These are phyloP conservation scores for Suillus fuscotomentosus DNA, from an alignment of 768 basidiomycete genomes.

Conservation along the genomic window DNA sequence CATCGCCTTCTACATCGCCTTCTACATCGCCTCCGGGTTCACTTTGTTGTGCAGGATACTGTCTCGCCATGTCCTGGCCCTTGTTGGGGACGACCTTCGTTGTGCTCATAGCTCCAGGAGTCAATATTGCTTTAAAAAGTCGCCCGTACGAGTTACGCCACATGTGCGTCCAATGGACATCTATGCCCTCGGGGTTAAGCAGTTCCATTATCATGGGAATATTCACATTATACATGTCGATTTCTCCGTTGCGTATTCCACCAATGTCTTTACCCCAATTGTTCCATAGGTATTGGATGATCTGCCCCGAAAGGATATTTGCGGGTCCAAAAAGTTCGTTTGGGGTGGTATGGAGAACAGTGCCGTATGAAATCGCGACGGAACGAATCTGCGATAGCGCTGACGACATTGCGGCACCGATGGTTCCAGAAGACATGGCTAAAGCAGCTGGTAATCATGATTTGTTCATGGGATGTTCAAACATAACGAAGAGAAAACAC, in stretches of 20 bases:
- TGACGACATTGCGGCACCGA: constrained; percentile 87
- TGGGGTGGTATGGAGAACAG: constrained; percentile 68
- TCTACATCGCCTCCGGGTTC: constrained; percentile 4
- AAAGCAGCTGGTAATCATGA: constrained; percentile 61
- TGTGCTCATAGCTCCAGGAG: constrained; percentile 15
- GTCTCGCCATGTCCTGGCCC: constrained; percentile 42
- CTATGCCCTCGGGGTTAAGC: constrained; percentile 56
- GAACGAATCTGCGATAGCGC: constrained; percentile 68
- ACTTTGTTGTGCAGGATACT: constrained; percentile 14
- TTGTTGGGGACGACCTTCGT: constrained; percentile 32
- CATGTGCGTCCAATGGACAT: constrained; percentile 77
- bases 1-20: constrained; percentile 8
- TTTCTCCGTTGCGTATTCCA: constrained; percentile 58
- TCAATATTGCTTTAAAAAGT: constrained; percentile 59
- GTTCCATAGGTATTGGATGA: constrained; percentile 73
- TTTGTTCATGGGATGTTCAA: constrained; percentile 5
- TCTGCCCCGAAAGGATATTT: constrained; percentile 60
- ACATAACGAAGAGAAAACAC: constrained; percentile 17
- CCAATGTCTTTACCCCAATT: constrained; percentile 78
- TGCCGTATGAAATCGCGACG: constrained; percentile 89
- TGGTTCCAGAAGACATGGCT: constrained; percentile 86
- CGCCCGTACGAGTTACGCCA: constrained; percentile 86
- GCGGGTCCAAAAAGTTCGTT: constrained; percentile 63
- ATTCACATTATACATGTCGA: constrained; percentile 86
- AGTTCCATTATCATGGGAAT: constrained; percentile 76